Percentiles rank a stretch among this genome's conserved stretches.
Conservation (phyloP, 129 eudicot species). For the Ambrosia artemisiifolia region DNA sequence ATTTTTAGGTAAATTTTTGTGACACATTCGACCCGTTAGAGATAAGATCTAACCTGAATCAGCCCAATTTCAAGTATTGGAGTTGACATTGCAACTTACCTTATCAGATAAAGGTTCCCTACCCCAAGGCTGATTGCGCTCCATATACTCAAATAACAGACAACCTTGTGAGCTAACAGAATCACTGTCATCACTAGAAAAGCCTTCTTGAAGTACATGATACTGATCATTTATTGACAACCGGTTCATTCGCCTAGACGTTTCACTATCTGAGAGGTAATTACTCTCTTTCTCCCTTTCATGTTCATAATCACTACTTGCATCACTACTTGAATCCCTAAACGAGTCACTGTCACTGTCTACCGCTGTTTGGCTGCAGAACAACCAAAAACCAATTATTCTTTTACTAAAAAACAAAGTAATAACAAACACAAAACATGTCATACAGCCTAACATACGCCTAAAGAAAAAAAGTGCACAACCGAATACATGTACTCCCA, state of each 20-base stretch:
- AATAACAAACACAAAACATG: conserved; percentile 30
- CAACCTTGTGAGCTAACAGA: conserved; percentile 46
- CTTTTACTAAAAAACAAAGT: conserved; percentile 35
- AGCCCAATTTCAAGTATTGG: no score
- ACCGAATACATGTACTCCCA: background rate
- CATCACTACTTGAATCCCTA: conserved; percentile 87
- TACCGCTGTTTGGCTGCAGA: conserved; percentile 58
- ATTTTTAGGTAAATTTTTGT: no score
- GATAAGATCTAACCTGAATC: no score
- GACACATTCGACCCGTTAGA: no score
- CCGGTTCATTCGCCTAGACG: conserved; percentile 30
- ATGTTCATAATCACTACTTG: conserved; percentile 76
- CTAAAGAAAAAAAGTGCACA: background rate
- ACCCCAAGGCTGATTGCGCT: conserved; percentile 57
- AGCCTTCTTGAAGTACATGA: conserved; percentile 54
- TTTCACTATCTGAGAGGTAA: conserved; percentile 28
- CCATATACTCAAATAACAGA: conserved; percentile 65
- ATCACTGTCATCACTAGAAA: conserved; percentile 78
- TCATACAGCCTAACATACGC: conserved; percentile 31
- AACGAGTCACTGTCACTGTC: conserved; percentile 74
- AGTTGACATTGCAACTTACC: conserved; percentile 23
- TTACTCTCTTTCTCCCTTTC: conserved; percentile 41
- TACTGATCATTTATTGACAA: conserved; percentile 45
- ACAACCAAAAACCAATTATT: background rate
- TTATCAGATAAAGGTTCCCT: conserved; percentile 76